Base-by-base conservation (phyloP, 2,329 filamentous ascomycete species). In the Trichoderma oligosporum region DNA sequence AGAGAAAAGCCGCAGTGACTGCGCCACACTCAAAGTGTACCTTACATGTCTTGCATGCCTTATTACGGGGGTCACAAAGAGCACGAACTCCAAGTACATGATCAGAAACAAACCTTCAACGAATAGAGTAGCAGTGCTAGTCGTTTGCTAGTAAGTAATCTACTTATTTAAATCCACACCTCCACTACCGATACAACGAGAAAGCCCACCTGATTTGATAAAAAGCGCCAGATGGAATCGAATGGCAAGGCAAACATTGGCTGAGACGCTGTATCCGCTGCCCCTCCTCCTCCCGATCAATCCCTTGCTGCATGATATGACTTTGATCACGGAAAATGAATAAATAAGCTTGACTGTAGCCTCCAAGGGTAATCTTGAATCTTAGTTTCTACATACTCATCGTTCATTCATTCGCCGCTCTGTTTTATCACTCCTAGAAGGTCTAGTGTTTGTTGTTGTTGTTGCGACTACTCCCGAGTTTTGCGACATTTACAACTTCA, bases 1-100 rank as follows among this genome's bases (percentile, higher is more conserved):
- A n/a, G 6, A 31, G 14, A 29, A 35, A 39, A 45, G n/a, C 57
- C 57, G 57, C 57, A 59, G 57, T 57, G 45, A 59, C 57, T 59
- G 57, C 57, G 57, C 57, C 57, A 51, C 57, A 9, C 36, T 33
- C 53, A 14, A 18, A 7, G 33, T 45, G 52, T 46, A 41, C 53
- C 42, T 47, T 56, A 35, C 42, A 56, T 53, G 25, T 29, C n/a
- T n/a, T n/a, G n/a, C n/a, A n/a, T n/a, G n/a, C n/a, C n/a, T n/a
- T n/a, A n/a, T n/a, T n/a, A n/a, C n/a, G n/a, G n/a, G 46, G 22
- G 27, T 29, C 31, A 18, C 42, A 46, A 25, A 9, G 16, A 18
- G 18, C 29, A 46, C 9, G 44, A 33, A 47, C 31, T 38, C 46
- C 31, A 31, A n/a, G n/a, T n/a, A n/a, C n/a, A n/a, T n/a, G n/a